Evolutionary conservation across 2,329 filamentous ascomycete species (phyloP).

Genomic region (Xylariaceae sp.): DNA sequence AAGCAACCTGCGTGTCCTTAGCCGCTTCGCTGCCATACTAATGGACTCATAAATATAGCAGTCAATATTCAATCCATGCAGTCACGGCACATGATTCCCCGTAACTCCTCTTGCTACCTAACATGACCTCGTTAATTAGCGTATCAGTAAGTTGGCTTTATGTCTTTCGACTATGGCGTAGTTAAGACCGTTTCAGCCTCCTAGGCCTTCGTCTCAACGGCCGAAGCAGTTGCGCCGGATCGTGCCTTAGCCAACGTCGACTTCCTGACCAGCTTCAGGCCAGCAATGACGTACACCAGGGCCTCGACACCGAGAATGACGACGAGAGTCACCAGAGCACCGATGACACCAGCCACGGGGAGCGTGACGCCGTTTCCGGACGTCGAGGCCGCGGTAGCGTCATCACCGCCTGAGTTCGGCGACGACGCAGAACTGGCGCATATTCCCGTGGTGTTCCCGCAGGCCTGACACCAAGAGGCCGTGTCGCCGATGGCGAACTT

Average conservation of each 20-base stretch:
- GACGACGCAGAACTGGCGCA: slow-evolving; percentile 55
- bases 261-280: slow-evolving; percentile 53
- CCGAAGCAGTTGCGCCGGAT: not conserved
- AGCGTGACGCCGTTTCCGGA: slow-evolving; percentile 60
- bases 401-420: slow-evolving; percentile 30
- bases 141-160: no score
- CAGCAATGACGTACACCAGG: slow-evolving; percentile 46
- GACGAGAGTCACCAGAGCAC: slow-evolving; percentile 65
- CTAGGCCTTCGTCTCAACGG: slow-evolving; percentile 26
- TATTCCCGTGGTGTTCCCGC: slow-evolving; percentile 70
- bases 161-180: no score
- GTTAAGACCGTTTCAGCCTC: no score
- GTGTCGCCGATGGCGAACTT: slow-evolving; percentile 69
- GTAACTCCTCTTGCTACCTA: no score
- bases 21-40: not conserved
- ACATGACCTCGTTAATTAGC: no score
- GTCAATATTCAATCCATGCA: not conserved
- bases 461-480: slow-evolving; percentile 72
- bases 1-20: not conserved
- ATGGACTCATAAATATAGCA: not conserved
- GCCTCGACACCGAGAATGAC: slow-evolving; percentile 51
- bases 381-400: slow-evolving; percentile 23
- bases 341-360: slow-evolving; percentile 79
- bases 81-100: not conserved
- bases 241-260: slow-evolving; percentile 37